These are phyloP conservation scores for Penicillium sumatraense DNA, from an alignment of 2,329 filamentous ascomycete genomes.

Conservation along the genomic window DNA sequence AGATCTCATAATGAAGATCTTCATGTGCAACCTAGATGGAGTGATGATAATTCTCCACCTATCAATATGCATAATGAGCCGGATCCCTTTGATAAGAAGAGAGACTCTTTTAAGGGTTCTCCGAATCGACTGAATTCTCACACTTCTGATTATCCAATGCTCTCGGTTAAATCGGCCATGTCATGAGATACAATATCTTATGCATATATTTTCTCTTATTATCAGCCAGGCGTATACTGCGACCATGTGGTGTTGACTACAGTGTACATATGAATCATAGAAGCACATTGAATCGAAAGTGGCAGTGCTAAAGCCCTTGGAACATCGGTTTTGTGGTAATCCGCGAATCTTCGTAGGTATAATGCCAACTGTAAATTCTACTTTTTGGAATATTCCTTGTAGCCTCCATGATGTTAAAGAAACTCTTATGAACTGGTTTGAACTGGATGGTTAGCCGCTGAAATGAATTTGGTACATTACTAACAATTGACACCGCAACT, in stretches of 20 bases:
- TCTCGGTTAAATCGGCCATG: constrained; percentile 1
- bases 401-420: no score
- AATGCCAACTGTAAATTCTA: no score
- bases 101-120: neutral
- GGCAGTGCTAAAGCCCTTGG: no score
- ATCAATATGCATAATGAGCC: neutral
- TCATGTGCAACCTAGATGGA: constrained; percentile 12
- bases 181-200: neutral
- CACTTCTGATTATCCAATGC: constrained; percentile 8
- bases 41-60: constrained; percentile 8
- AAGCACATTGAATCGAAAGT: no score
- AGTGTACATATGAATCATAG: no score
- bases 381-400: no score
- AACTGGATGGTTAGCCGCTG: neutral
- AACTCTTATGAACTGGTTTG: neutral
- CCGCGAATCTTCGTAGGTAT: no score
- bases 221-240: no score
- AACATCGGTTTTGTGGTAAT: no score
- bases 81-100: neutral
- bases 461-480: neutral
- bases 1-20: constrained; percentile 5
- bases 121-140: neutral
- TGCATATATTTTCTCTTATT: neutral
- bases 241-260: no score
- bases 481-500: neutral